Evolutionary conservation across 1,139 yeast species (phyloP), one percentile per base, ranked within the genome.

Genomic region (Diutina siamensis): DNA sequence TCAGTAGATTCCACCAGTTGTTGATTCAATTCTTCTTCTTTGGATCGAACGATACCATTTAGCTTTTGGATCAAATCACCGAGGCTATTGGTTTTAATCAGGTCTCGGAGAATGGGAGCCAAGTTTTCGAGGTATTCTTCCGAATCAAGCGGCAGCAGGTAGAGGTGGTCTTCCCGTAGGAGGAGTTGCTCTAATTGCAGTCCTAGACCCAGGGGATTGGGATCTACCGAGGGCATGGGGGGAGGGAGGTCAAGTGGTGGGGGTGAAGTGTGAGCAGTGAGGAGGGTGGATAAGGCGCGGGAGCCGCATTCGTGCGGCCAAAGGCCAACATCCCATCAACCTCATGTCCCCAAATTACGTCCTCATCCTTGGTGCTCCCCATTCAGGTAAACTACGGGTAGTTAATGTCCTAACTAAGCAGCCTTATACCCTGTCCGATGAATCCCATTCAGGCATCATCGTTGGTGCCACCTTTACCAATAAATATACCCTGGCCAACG

Each of bases 41-140:
- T 81, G 44, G 71, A 68, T 46, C 67, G 61, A 12, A 80, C 82
- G 42, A 81, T 74, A 18, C 65, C 72, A 47, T 78, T 80, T 49
- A 86, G 65, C 49, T 68, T 72, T 31, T 64, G 68, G 41, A 83
- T 67, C 49, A 86, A 65, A 19, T 73, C 79, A 7, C 78, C 70
- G 31, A 85, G 67, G 0, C 78, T 71, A 52, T 78, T 71, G 20
- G 70, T 63, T 45, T 67, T 67, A 46, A 86, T 63, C n/a, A 89
- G 83, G 19, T 78, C 76, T 54, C 77, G 78, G 50, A 86, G 72
- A n/a, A 84, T 73, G 1, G 94, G 94, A 2, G 88, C 85, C 49
- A 86, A 68, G 60, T 83, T 86, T 52, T 86, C 95, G 40, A 86
- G 63, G 57, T 81, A 83, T 55, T 83, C 89, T 47, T 80, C 85